A percentile compares a stretch with the other conserved stretches of the same genome.
phyloP scores from a whole-genome alignment of 2,329 filamentous ascomycete species.

The Trichoderma pleuroti region DNA sequence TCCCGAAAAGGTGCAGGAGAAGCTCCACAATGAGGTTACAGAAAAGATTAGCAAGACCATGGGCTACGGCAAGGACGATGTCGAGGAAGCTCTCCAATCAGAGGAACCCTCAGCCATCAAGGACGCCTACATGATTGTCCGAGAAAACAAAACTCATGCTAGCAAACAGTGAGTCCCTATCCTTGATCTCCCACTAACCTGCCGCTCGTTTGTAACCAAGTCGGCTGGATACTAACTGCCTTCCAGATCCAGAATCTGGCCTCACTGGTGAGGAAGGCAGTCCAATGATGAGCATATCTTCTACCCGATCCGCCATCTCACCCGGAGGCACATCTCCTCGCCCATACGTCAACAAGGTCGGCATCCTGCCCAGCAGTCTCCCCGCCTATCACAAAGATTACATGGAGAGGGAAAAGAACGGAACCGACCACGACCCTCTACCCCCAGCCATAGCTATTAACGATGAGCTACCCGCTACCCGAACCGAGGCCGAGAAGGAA shows the following conservation, averaged over 20 bases:
- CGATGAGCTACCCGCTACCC: constrained; percentile 48
- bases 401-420: constrained; percentile 68
- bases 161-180: constrained; percentile 69
- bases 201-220: constrained; percentile 25
- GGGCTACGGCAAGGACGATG: constrained; percentile 93
- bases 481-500: constrained; percentile 71
- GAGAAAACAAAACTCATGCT: constrained; percentile 99
- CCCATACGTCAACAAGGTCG: constrained; percentile 76
- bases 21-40: constrained; percentile 86
- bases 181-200: constrained; percentile 10
- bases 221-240: constrained; percentile 31
- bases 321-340: constrained; percentile 47
- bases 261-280: constrained; percentile 42
- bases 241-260: constrained; percentile 30
- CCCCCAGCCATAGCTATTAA: constrained; percentile 42
- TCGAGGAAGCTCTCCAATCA: constrained; percentile 87
- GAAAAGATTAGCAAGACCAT: constrained; percentile 96
- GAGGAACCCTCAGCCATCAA: constrained; percentile 97
- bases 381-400: constrained; percentile 88
- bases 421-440: constrained; percentile 40
- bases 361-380: constrained; percentile 85
- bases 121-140: constrained; percentile 96
- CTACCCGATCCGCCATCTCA: constrained; percentile 51
- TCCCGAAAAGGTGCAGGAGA: constrained; percentile 75
- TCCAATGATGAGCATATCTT: constrained; percentile 53